Conservation (phyloP, 2,329 filamentous ascomycete species). For the Neopestalotiopsis clavispora region DNA sequence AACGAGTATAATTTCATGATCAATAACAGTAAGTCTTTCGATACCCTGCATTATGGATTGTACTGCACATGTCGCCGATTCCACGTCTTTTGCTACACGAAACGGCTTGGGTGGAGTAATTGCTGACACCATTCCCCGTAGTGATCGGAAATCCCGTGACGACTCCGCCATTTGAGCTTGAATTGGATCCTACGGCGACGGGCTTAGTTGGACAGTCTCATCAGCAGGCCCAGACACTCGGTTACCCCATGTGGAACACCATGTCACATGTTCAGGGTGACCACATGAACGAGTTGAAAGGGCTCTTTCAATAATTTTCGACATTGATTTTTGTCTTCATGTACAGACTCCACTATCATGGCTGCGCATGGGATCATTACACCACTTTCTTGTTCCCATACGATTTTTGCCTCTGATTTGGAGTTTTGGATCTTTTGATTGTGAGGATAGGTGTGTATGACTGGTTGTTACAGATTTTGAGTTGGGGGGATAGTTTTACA, state of each 20-base stretch:
- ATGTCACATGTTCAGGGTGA: conserved; percentile 14
- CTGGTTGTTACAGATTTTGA: background rate
- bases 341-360: background rate
- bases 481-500: background rate
- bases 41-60: background rate
- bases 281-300: conserved; percentile 20
- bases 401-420: background rate
- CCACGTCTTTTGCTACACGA: too few relatives aligned
- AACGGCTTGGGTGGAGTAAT: background rate
- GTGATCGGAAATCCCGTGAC: conserved; percentile 29
- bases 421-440: background rate
- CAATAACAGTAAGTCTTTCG: conserved; percentile 23
- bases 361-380: too few relatives aligned
- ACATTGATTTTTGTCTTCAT: background rate
- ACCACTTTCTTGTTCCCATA: too few relatives aligned
- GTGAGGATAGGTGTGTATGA: background rate
- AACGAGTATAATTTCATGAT: conserved; percentile 36
- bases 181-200: conserved; percentile 17
- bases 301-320: conserved; percentile 18
- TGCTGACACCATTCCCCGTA: background rate
- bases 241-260: conserved; percentile 15
- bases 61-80: too few relatives aligned
- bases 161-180: conserved; percentile 19
- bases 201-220: background rate
- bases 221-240: background rate